Evolutionary conservation across 306 rosid genomes (phyloP).

Genomic region (Elaeagnus macrophylla): DNA sequence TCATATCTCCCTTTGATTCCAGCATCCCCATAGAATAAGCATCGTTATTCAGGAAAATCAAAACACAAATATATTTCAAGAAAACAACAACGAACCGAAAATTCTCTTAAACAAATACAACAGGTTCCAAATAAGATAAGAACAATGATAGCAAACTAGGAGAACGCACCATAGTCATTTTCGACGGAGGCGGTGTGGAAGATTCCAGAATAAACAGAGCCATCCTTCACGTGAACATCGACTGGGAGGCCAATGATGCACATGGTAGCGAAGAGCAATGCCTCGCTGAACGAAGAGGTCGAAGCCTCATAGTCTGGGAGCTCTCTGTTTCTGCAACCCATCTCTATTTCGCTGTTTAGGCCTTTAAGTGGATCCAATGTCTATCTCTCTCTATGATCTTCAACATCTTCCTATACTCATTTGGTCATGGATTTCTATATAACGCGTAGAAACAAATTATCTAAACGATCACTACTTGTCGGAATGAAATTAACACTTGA

Average conservation of each 20-base stretch:
- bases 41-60: constrained; percentile 6
- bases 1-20: constrained; percentile 10
- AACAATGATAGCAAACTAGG: not conserved
- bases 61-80: constrained; percentile 10
- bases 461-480: no score
- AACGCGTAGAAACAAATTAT: no score
- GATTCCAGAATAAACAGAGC: constrained; percentile 81
- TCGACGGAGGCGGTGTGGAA: constrained; percentile 67
- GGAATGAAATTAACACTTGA: no score
- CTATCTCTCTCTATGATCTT: not conserved
- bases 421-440: no score
- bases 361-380: constrained; percentile 7
- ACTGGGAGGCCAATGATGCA: constrained; percentile 71
- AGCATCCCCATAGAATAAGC: constrained; percentile 6
- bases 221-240: constrained; percentile 68
- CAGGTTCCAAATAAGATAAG: not conserved
- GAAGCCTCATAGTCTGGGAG: constrained; percentile 25
- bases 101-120: not conserved
- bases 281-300: constrained; percentile 38
- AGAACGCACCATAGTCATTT: constrained; percentile 38
- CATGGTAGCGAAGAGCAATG: constrained; percentile 62
- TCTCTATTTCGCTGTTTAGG: constrained; percentile 1
- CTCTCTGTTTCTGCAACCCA: constrained; percentile 59
- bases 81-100: constrained; percentile 2
- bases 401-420: no score